Evolutionary conservation across 2,329 filamentous ascomycete species (phyloP).

Genomic region (Colletotrichum tabaci): DNA sequence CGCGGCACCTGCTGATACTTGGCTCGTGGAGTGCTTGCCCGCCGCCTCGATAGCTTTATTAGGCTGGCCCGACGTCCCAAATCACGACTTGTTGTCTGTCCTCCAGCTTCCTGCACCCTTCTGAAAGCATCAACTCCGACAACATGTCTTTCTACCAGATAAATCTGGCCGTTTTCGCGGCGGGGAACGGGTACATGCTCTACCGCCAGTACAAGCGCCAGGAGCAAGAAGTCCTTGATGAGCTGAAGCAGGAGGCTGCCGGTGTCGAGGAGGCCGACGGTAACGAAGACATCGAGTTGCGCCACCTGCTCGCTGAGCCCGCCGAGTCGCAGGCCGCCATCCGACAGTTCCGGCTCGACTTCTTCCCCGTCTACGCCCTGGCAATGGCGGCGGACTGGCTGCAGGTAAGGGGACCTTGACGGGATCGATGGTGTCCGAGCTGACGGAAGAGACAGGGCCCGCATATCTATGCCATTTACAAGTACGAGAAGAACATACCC

Average conservation of each 20-base stretch:
- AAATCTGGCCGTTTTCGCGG: conserved; percentile 46
- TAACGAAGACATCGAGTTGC: conserved; percentile 30
- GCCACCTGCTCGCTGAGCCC: conserved; percentile 24
- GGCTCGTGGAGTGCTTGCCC: conserved; percentile 15
- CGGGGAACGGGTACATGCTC: conserved; percentile 45
- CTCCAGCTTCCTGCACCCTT: background rate
- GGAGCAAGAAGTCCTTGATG: conserved; percentile 20
- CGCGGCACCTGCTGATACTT: conserved; percentile 30
- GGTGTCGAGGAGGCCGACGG: conserved; percentile 27
- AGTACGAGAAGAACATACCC: conserved; percentile 62
- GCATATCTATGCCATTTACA: conserved; percentile 67
- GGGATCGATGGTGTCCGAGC: background rate
- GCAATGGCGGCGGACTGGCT: conserved; percentile 54
- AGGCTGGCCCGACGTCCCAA: conserved; percentile 14
- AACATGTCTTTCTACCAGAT: conserved; percentile 46
- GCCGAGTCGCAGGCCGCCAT: conserved; percentile 35
- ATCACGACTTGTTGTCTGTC: background rate
- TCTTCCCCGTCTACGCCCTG: conserved; percentile 48
- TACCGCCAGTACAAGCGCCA: conserved; percentile 45
- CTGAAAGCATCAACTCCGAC: background rate
- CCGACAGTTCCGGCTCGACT: conserved; percentile 45
- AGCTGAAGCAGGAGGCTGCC: conserved; percentile 34
- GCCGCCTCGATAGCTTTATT: conserved; percentile 26
- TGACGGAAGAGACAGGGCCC: conserved; percentile 53
- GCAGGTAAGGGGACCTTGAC: conserved; percentile 45